Base-by-base conservation (phyloP, 257 asterid species). In the Handroanthus guayacan region DNA sequence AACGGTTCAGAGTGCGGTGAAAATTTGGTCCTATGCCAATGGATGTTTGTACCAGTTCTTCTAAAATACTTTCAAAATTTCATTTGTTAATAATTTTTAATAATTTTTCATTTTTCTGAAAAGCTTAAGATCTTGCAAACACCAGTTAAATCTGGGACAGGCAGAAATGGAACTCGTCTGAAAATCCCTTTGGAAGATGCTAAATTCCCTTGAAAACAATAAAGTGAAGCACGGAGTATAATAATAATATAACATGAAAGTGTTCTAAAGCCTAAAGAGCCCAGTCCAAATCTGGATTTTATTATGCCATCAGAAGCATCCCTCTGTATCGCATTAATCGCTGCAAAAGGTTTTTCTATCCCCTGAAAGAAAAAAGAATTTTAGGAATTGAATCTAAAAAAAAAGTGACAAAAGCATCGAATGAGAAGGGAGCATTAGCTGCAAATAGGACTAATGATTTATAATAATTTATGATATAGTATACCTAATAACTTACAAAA, bases 311-410 rank as follows among this genome's bases (percentile, higher is more conserved):
- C 0, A 39, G 66, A 48, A 78, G 54, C 82, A 83, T 84, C 74
- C 84, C 88, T 55, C 68, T 78, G 83, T 78, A 63, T 75, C 86
- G 83, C 90, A 83, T 67, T 83, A 86, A 10, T 81, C 71, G 68
- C 89, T 86, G 25, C 18, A 4, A 51, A 51, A 13, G 18, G 79
- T 82, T 47, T 73, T 41, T 85, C 56, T 77, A 83, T 62, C 82
- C 84, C 81, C 94, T 87, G 82, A 78, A 71, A 20, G 5, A 16
- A 25, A 16, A 31, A 13, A 13, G 2, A 74, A 54, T 11, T 12
- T 61, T 12, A 3, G 13, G 20, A 58, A 25, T 43, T 56, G 6
- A 6, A 52, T 18, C 62, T 20, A 37, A 5, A 56, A 9, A 11
- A 6, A 18, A 2, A 18, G 18, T 10, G 62, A 57, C 0, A 62